These are phyloP conservation scores for Psidium guajava DNA, from an alignment of 345 rosid species.

Conservation along the genomic window DNA sequence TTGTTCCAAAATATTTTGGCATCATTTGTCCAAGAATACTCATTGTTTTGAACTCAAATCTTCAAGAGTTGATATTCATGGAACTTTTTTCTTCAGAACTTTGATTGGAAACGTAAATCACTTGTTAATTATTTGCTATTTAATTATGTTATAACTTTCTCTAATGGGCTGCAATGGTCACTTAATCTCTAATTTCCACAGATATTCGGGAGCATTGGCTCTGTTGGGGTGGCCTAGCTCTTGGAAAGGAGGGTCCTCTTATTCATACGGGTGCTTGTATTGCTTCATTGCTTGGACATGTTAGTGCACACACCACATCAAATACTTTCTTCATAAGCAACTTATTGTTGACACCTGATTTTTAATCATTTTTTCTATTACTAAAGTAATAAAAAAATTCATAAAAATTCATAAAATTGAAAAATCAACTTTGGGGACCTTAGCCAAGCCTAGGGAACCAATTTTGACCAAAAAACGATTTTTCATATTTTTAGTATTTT, in stretches of 20 bases:
- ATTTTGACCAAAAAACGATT: too few species aligned
- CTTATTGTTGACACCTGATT: too few species aligned
- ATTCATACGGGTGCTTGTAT: constrained; percentile 97
- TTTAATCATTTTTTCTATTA: too few species aligned
- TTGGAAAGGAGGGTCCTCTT: constrained; percentile 97
- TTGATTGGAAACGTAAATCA: constrained; percentile 78
- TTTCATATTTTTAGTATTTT: too few species aligned
- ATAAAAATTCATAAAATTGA: too few species aligned
- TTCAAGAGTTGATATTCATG: constrained; percentile 81
- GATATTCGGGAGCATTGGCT: constrained; percentile 98
- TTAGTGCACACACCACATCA: constrained; percentile 13
- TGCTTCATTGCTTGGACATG: constrained; percentile 97
- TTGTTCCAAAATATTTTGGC: neutral
- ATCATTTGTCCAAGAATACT: neutral
- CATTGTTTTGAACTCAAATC: neutral
- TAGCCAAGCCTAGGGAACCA: too few species aligned
- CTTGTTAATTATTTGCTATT: neutral
- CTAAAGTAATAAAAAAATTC: too few species aligned
- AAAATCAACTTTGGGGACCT: too few species aligned
- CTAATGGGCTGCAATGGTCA: neutral
- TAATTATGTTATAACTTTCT: neutral
- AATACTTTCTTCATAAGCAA: neutral
- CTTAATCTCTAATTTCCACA: constrained; percentile 13
- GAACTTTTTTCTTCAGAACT: constrained; percentile 88
- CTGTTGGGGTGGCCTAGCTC: constrained; percentile 98